Evolutionary conservation across 257 asterid genomes (phyloP).

Genomic region (Primulina eburnea): DNA sequence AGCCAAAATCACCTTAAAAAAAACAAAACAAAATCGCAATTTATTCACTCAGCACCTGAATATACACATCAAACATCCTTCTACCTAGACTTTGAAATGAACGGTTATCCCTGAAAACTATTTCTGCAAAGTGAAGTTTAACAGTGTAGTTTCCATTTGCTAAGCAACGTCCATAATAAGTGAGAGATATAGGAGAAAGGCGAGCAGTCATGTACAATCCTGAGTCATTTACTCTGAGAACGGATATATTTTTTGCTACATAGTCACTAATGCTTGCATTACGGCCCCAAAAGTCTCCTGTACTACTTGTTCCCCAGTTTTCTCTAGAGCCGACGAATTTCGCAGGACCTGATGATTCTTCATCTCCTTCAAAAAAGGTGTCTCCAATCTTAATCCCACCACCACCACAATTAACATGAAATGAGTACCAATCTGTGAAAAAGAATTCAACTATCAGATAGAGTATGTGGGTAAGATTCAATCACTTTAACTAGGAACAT

Average conservation of each 20-base stretch:
- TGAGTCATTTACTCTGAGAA: constrained; percentile 36
- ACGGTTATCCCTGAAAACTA: constrained; percentile 39
- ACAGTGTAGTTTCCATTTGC: constrained; percentile 63
- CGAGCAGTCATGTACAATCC: constrained; percentile 48
- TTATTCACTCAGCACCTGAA: constrained; percentile 40
- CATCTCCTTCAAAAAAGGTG: constrained; percentile 39
- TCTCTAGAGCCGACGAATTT: constrained; percentile 26
- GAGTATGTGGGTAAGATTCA: background rate
- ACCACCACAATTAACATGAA: constrained; percentile 64
- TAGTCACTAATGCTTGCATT: constrained; percentile 14
- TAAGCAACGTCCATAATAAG: constrained; percentile 64
- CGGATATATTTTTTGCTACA: constrained; percentile 37
- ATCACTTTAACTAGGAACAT: background rate
- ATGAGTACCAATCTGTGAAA: constrained; percentile 38
- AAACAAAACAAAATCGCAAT: background rate
- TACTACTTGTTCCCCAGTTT: constrained; percentile 58
- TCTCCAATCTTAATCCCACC: constrained; percentile 23
- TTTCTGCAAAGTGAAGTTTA: constrained; percentile 64
- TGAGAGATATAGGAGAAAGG: constrained; percentile 47
- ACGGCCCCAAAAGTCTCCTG: constrained; percentile 42
- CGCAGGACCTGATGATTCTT: constrained; percentile 36
- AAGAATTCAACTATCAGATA: background rate
- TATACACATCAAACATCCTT: constrained; percentile 60
- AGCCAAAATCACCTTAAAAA: background rate
- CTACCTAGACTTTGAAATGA: constrained; percentile 60